Evolutionary conservation across 2,329 filamentous ascomycete species (phyloP), one percentile per base, ranked within the genome.

Genomic region (Cytospora paraplurivora): DNA sequence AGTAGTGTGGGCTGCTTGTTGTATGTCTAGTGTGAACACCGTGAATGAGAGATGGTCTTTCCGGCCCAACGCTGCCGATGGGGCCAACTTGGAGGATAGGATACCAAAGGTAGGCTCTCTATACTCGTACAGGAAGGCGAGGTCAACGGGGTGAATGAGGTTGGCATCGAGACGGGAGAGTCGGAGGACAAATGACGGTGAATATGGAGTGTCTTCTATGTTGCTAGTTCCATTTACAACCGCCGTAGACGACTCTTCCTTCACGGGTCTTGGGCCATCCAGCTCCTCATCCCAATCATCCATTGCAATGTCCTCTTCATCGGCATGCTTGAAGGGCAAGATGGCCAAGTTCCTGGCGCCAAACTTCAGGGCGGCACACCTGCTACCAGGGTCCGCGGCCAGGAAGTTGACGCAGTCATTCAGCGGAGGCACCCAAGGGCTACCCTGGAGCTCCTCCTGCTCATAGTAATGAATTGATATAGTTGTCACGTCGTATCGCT

Each of bases 391-490:
- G 72, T 99, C 95, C 64, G 94, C 91, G 56, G 89, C 90, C 71
- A 99, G 81, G 71, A 91, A 90, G 75, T 90, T 97, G 75, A 88
- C 84, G 73, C 89, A 92, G 67, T 90, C 86, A 73, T 86, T 87
- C 71, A 96, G 79, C 62, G 89, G 85, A 59, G 89, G 84, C 57
- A 90, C 88, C 89, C 93, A 97, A 0, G 94, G 93, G 67, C 87
- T 90, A 59, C 89, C 88, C 68, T 90, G 87, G 66, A 94, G 81
- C 73, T 97, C 93, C 72, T 97, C 93, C 74, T 95, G 91, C 76
- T 99, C 95, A 78, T 98, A 99, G 81, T 93, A 98, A 79, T 99
- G 95, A 71, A 99, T 94, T 58, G 94, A 98, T 67, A 95, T 86
- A 59, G 94, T 98, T 70, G 89, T 88, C 70, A 98, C 88, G 58